Base-by-base conservation (phyloP, 1,284 basidiomycete genomes). In the Papiliotrema fonsecae region DNA sequence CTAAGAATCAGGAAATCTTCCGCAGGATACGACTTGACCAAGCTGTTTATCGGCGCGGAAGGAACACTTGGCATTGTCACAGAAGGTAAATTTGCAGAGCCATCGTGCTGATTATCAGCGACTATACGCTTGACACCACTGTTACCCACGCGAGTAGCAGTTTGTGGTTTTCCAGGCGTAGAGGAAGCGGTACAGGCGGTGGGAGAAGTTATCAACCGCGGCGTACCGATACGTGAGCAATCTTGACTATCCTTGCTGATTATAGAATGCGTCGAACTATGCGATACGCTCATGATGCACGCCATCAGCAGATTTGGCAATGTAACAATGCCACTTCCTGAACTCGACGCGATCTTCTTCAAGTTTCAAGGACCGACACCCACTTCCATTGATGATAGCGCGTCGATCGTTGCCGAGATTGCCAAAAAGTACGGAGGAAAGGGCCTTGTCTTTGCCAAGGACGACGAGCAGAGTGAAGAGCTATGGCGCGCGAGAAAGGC, bases 1-100 rank as follows among this genome's bases (percentile, higher is more conserved):
- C 18, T 45, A 3, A 26, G 5, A 14, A 3, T 5, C n/a, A 78
- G 77, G 43, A 96, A 96, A 69, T 92, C 87, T 0, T 86, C 88
- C 0, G 88, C 89, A 0, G 92, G 92, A 0, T 91, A 89, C 38
- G 90, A 97, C 61, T 77, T 82, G 4, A 91, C 89, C 0, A 90
- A 92, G 61, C 73, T 96, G 19, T 96, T 97, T 72, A 86, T 94
- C 46, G 91, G 92, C 21, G 87, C 90, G 0, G 92, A 97, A 67
- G 92, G 92, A 0, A 96, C 91, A 0, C 74, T 96, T 22, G 92
- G 92, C 0, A 87, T 97, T 47, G 80, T 96, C 22, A 92, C 88
- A 0, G 91, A 94, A 78, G 83, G 86, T 84, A 51, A 19, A 48
- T 49, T 11, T 11, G 2, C n/a, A 22, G 13, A 16, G 35, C 14